phyloP scores from a whole-genome alignment of 2,329 filamentous ascomycete species.

The Alternaria metachromatica region DNA sequence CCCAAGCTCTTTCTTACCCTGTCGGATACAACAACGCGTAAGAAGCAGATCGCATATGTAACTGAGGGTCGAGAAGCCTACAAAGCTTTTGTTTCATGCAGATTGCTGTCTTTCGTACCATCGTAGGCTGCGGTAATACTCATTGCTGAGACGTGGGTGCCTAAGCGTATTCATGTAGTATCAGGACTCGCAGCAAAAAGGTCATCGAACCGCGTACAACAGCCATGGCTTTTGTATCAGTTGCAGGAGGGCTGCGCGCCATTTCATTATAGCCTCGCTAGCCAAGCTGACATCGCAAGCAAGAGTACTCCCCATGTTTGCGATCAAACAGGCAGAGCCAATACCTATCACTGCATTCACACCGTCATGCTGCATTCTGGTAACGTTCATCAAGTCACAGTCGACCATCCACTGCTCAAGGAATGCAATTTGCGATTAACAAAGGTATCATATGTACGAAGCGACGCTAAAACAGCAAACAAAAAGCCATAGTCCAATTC shows the following conservation, averaged over 20 bases:
- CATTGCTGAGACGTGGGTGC: background rate
- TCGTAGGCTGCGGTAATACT: background rate
- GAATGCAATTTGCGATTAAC: background rate
- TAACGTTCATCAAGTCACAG: background rate
- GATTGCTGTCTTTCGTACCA: background rate
- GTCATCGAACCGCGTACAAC: background rate
- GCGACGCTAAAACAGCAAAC: slow-evolving; percentile 1
- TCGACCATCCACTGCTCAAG: background rate
- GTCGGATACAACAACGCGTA: background rate
- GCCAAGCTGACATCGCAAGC: background rate
- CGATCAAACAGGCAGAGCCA: background rate
- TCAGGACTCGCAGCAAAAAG: background rate
- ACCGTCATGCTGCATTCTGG: background rate
- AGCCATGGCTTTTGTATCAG: background rate
- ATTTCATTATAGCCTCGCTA: background rate
- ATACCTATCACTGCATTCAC: background rate
- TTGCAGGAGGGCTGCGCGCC: background rate
- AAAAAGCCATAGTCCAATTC: background rate
- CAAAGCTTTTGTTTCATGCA: background rate
- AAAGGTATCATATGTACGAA: slow-evolving; percentile 8
- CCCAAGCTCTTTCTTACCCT: background rate
- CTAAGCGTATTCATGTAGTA: background rate
- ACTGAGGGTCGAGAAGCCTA: background rate
- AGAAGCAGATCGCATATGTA: background rate
- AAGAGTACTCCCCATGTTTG: background rate